Percentiles rank a stretch among this genome's conserved stretches.
Evolutionary conservation across 208 protist species (phyloP).

Genomic region (Crithidia thermophila): DNA sequence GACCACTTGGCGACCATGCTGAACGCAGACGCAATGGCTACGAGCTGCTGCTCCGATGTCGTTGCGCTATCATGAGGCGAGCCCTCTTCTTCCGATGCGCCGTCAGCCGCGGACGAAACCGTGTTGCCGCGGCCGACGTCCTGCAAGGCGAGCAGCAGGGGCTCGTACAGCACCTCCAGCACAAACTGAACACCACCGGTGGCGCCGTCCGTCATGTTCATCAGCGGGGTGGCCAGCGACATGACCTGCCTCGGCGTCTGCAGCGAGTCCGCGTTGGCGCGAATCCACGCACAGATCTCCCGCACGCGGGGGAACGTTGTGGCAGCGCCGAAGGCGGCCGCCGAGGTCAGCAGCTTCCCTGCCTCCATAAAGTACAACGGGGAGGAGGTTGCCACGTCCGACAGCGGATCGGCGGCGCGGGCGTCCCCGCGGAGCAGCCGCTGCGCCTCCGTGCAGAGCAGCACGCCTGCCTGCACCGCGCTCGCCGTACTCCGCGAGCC

Average conservation of each 20-base stretch:
- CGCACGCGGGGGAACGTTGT: slow-evolving; percentile 57
- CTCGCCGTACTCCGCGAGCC: neutral
- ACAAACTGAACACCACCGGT: slow-evolving; percentile 56
- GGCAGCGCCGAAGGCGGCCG: slow-evolving; percentile 66
- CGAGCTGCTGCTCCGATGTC: slow-evolving; percentile 38
- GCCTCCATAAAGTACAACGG: slow-evolving; percentile 63
- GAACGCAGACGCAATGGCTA: slow-evolving; percentile 65
- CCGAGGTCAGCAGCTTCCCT: slow-evolving; percentile 70
- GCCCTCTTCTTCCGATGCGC: neutral
- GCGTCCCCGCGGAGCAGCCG: slow-evolving; percentile 59
- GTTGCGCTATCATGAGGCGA: neutral
- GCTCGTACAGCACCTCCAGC: slow-evolving; percentile 46
- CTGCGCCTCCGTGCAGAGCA: slow-evolving; percentile 52
- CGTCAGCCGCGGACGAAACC: neutral
- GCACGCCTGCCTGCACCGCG: slow-evolving; percentile 10
- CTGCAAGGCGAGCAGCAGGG: slow-evolving; percentile 42
- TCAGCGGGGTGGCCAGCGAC: slow-evolving; percentile 73
- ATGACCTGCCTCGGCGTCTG: slow-evolving; percentile 71
- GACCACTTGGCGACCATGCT: slow-evolving; percentile 50
- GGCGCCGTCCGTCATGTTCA: slow-evolving; percentile 65
- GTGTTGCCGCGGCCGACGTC: neutral
- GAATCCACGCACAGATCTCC: slow-evolving; percentile 68
- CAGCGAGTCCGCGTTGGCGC: slow-evolving; percentile 34
- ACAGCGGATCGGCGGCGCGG: slow-evolving; percentile 54
- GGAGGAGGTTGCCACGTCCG: slow-evolving; percentile 51